A percentile compares a stretch with the other conserved stretches of the same genome.
Conservation (phyloP, 192 early-diverging fungal genomes). For the Gonapodya prolifera region DNA sequence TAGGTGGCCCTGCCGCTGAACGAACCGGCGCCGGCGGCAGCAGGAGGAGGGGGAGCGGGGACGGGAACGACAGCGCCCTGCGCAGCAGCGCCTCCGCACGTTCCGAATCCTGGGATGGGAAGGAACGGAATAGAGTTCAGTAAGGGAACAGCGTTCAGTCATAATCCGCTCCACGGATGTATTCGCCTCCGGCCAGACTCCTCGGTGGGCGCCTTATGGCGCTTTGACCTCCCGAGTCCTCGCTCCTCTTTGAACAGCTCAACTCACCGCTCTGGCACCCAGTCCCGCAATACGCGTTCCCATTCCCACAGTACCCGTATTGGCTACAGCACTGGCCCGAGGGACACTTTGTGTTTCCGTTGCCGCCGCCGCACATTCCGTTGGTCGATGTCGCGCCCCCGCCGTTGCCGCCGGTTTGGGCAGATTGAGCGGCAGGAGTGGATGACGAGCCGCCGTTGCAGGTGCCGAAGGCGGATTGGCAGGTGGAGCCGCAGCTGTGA, state of each 20-base stretch:
- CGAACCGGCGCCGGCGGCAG: neutral
- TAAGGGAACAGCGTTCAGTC: too few relatives aligned
- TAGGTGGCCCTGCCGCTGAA: neutral
- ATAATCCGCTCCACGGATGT: too few relatives aligned
- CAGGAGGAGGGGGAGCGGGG: neutral
- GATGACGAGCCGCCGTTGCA: neutral
- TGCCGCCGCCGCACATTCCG: neutral
- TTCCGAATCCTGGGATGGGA: neutral
- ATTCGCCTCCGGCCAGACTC: too few relatives aligned
- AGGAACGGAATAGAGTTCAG: too few relatives aligned
- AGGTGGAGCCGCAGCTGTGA: neutral
- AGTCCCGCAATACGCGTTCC: neutral
- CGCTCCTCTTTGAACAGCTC: too few relatives aligned
- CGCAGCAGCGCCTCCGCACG: neutral
- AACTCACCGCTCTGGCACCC: neutral
- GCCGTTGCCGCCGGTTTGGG: neutral
- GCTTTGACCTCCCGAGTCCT: too few relatives aligned
- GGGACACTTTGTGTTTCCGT: neutral
- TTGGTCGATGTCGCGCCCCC: neutral
- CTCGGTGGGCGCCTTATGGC: too few relatives aligned
- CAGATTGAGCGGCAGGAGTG: neutral
- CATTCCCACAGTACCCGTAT: neutral
- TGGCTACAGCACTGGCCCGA: neutral
- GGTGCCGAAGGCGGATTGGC: neutral
- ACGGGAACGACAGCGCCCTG: neutral